Evolutionary conservation across 2,329 filamentous ascomycete species (phyloP), one percentile per base, ranked within the genome.

Genomic region (Graphilbum fragrans): DNA sequence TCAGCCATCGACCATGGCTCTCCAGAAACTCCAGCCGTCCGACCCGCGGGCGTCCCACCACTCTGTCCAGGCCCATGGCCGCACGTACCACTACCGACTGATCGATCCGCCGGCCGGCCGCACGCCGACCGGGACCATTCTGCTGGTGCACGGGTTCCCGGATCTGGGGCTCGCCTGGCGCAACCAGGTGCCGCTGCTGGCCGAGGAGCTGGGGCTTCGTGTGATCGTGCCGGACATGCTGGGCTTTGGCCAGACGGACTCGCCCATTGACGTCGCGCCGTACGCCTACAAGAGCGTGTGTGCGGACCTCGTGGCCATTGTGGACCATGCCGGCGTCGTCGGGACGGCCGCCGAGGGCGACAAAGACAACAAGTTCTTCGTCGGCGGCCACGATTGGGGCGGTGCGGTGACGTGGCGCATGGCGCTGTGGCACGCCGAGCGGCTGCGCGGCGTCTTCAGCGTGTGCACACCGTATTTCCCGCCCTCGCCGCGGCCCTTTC

Each of bases 311-410:
- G 80, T 77, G 19, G 78, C 77, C 46, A 69, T 96, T 20, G 77
- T 82, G 7, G 64, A 63, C 45, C 70, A 80, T 47, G 62, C 67
- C 42, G 70, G 80, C 49, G 61, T 66, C 22, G 67, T 39, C 7
- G 41, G 38, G 36, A 31, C 23, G 17, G 35, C 38, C 22, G 38
- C 43, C 41, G 63, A 63, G 42, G 81, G 27, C 25, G 20, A 21
- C n/a, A 8, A 14, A 16, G 32, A 12, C n/a, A 17, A 12, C 5
- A 18, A 17, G n/a, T 50, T 94, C 53, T 80, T 95, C 43, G 71
- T 95, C 14, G 86, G 87, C 38, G 90, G 87, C 8, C 90, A 95
- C 63, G 90, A 96, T 62, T 95, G 90, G 85, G 90, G 90, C 58
- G 87, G 85, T 52, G 69, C 71, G 3, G 66, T 88, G 22, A 44